Evolutionary conservation across 345 rosid species (phyloP), one percentile per base, ranked within the genome.

Genomic region (Zanthoxylum bungeanum): DNA sequence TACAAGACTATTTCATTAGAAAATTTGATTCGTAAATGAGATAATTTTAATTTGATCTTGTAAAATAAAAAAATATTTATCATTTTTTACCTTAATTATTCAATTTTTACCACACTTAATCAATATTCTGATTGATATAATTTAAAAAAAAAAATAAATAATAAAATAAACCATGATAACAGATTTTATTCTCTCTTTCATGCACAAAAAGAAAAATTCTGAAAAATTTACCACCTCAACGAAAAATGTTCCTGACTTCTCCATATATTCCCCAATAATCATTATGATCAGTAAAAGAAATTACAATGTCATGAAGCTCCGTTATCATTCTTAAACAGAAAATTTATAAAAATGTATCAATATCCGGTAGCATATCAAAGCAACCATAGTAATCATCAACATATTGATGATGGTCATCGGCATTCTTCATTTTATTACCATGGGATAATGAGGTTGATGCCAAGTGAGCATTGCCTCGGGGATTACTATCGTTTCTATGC

Each of bases 371-470:
- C 70, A 68, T 28, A 16, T 40, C 85, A 12, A 81, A 85, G 37
- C 63, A 72, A 12, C 81, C 76, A 60, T 79, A 85, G 77, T 67
- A 78, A 66, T 78, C 81, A 56, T 83, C 83, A 1, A 56, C n/a
- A 25, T 10, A 24, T 9, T 60, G 67, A 21, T 36, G 49, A 44
- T 44, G n/a, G 31, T 78, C 75, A n/a, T 69, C 74, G 14, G 40
- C 56, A 1, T 14, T 31, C 37, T 37, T 62, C 39, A 19, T 4
- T 67, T 47, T 60, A 44, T 17, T 19, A 56, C 71, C 39, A 1
- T 17, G 30, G n/a, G 27, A 3, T 22, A 47, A 56, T 12, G 70
- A 46, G 1, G 74, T 40, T 0, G 22, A 19, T 12, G 44, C 72
- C n/a, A 36, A 24, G 3, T 44, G 64, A 33, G 59, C 24, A 49